phyloP scores from a whole-genome alignment of 208 protist genomes.

The Angomonas deanei region DNA sequence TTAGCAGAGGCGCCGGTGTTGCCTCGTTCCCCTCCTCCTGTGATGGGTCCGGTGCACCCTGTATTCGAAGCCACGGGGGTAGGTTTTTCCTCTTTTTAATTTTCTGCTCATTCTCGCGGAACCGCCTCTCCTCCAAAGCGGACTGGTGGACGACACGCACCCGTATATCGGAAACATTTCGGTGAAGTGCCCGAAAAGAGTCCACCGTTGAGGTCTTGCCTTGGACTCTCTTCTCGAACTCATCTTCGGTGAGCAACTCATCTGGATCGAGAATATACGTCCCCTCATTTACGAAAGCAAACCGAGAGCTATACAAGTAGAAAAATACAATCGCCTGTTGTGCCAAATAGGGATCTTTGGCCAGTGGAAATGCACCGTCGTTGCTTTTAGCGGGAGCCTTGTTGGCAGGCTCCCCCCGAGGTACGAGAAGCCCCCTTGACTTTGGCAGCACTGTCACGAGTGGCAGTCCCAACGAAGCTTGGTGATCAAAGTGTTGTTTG shows the following conservation, averaged over 20 bases:
- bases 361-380: slow-evolving; percentile 20
- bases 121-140: slow-evolving; percentile 35
- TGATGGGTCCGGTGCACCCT: background rate
- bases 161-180: slow-evolving; percentile 48
- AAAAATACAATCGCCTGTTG: slow-evolving; percentile 82
- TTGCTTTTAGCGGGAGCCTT: background rate
- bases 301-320: slow-evolving; percentile 46
- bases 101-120: slow-evolving; percentile 43
- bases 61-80: slow-evolving; percentile 64
- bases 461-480: background rate
- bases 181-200: slow-evolving; percentile 75
- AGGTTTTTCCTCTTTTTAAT: slow-evolving; percentile 68
- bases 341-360: slow-evolving; percentile 77
- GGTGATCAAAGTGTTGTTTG: background rate
- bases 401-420: background rate
- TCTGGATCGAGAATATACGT: slow-evolving; percentile 51
- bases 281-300: slow-evolving; percentile 66
- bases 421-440: background rate
- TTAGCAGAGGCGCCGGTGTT: background rate
- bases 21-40: background rate
- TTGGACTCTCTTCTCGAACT: slow-evolving; percentile 57
- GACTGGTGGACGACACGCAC: slow-evolving; percentile 47
- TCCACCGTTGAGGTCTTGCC: slow-evolving; percentile 58
- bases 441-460: background rate
- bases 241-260: slow-evolving; percentile 72